Evolutionary conservation across 352 stramenopile species (phyloP).

Genomic region (Lagenidium sp.): DNA sequence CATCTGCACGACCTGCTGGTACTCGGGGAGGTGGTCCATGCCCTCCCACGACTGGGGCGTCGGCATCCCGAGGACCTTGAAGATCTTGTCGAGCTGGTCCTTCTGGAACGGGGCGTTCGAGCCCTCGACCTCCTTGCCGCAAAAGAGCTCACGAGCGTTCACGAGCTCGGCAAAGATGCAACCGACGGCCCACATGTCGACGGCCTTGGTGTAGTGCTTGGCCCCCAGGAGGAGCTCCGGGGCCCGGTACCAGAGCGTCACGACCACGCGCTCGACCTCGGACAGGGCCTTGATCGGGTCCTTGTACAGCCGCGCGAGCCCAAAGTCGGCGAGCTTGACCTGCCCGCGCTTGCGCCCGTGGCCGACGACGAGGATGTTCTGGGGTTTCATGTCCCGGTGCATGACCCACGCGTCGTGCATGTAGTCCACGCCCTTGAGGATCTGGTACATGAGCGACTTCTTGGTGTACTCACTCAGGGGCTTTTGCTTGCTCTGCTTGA

Average conservation of each 20-base stretch:
- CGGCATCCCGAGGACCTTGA: constrained; percentile 85
- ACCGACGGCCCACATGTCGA: constrained; percentile 96
- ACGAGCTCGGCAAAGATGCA: constrained; percentile 95
- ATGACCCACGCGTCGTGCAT: constrained; percentile 92
- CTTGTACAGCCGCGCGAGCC: constrained; percentile 82
- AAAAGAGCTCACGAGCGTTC: constrained; percentile 82
- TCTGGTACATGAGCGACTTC: constrained; percentile 90
- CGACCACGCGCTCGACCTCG: constrained; percentile 88
- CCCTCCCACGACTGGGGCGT: constrained; percentile 78
- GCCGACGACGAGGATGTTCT: constrained; percentile 90
- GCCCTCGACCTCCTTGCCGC: constrained; percentile 80
- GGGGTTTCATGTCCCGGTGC: constrained; percentile 91
- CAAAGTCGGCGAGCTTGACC: constrained; percentile 85
- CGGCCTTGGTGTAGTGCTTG: constrained; percentile 90
- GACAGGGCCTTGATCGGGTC: constrained; percentile 85
- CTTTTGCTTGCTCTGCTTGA: constrained; percentile 83
- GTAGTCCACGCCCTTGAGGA: constrained; percentile 89
- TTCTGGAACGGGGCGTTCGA: constrained; percentile 87
- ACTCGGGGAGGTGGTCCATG: constrained; percentile 76
- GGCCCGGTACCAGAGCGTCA: constrained; percentile 95
- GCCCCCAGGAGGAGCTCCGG: constrained; percentile 91
- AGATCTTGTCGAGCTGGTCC: constrained; percentile 87
- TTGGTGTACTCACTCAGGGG: constrained; percentile 87
- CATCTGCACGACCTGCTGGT: constrained; percentile 79
- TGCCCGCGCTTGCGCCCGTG: constrained; percentile 75